Conservation (phyloP, 805 yeast genomes). For the Myxozyma sirexii region DNA sequence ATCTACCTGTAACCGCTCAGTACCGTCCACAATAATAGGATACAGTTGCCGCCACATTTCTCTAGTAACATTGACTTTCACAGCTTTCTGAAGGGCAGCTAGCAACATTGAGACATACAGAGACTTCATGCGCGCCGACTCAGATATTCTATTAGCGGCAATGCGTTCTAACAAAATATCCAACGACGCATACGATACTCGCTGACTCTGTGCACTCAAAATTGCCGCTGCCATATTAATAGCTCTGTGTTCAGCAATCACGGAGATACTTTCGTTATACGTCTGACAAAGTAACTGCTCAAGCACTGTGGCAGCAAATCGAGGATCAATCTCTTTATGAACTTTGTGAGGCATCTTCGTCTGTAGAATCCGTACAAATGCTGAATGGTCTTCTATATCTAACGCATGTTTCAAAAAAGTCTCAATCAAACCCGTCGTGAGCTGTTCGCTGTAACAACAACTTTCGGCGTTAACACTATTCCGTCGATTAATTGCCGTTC, state of each 20-base stretch:
- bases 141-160: neutral
- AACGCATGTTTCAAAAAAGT: conserved; percentile 10
- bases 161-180: conserved; percentile 5
- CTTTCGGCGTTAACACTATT: neutral
- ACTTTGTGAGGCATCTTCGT: conserved; percentile 6
- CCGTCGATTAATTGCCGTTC: neutral
- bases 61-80: neutral
- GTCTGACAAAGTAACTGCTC: neutral
- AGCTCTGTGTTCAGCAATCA: neutral
- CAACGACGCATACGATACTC: conserved; percentile 1
- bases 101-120: neutral
- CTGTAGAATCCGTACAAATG: conserved; percentile 7
- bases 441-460: neutral
- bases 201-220: conserved; percentile 1
- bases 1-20: neutral
- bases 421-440: conserved; percentile 4
- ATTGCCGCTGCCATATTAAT: neutral
- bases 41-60: conserved; percentile 2
- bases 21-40: neutral
- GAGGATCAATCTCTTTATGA: conserved; percentile 2
- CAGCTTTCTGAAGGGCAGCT: conserved; percentile 1
- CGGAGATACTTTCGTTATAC: neutral
- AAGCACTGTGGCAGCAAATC: neutral
- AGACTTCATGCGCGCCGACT: neutral
- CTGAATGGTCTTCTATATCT: neutral